A percentile compares a stretch with the other conserved stretches of the same genome.
phyloP scores from a whole-genome alignment of 805 yeast species.

The Cephaloascus fragrans region DNA sequence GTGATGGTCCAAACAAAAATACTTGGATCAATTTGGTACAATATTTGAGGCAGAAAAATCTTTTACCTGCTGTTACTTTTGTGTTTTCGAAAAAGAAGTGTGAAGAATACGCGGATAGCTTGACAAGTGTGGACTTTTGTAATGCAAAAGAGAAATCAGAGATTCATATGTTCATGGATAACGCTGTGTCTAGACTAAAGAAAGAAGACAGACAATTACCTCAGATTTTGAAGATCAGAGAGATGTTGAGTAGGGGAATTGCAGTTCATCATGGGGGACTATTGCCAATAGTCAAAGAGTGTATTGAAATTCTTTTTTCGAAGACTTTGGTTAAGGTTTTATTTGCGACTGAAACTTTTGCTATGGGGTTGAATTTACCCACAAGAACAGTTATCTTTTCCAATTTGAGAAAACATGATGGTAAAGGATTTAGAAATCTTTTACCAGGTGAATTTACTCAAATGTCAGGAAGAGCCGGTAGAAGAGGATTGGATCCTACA shows the following conservation, averaged over 20 bases:
- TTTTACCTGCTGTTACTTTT: conserved; percentile 88
- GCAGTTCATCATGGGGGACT: conserved; percentile 96
- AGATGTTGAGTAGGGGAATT: conserved; percentile 79
- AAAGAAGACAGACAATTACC: conserved; percentile 91
- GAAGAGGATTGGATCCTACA: conserved; percentile 87
- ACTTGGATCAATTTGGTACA: conserved; percentile 73
- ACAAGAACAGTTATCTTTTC: conserved; percentile 93
- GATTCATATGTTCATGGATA: conserved; percentile 86
- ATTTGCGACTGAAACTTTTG: conserved; percentile 97
- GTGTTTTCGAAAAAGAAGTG: conserved; percentile 91
- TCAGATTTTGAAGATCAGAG: conserved; percentile 76
- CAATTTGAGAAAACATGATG: conserved; percentile 84
- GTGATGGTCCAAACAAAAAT: conserved; percentile 68
- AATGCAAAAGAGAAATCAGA: conserved; percentile 81
- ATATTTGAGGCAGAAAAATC: conserved; percentile 49
- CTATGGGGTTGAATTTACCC: conserved; percentile 96
- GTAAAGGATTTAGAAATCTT: conserved; percentile 68
- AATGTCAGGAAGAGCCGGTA: conserved; percentile 98
- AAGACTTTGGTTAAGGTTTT: conserved; percentile 78
- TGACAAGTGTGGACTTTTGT: conserved; percentile 69
- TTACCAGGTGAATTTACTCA: conserved; percentile 97
- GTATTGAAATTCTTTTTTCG: conserved; percentile 86
- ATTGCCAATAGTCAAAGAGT: conserved; percentile 86
- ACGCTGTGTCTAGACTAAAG: conserved; percentile 77
- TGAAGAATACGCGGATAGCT: conserved; percentile 82